A percentile compares a stretch with the other conserved stretches of the same genome.
Conservation (phyloP, 208 protist genomes). For the Naegleria gruberi region DNA sequence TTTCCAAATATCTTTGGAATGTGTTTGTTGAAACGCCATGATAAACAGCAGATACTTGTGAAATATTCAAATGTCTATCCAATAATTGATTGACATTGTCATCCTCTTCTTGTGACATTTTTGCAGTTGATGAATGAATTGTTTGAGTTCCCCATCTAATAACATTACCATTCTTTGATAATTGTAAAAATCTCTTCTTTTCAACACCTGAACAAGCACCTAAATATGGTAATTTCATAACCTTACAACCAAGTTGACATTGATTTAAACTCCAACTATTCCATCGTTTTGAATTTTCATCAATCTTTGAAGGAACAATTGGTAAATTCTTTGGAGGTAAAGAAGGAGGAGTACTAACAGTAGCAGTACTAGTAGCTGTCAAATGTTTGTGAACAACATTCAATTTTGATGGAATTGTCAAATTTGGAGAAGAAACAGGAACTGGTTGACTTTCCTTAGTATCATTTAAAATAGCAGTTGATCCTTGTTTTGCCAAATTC, state of each 20-base stretch:
- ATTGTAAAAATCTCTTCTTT: slow-evolving; percentile 7
- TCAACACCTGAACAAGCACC: background rate
- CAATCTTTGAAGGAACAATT: background rate
- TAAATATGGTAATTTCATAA: background rate
- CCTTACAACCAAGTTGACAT: background rate
- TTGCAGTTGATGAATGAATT: background rate
- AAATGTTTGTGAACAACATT: background rate
- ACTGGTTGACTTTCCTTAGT: background rate
- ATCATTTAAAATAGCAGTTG: background rate
- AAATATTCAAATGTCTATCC: background rate
- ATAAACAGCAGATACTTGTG: background rate
- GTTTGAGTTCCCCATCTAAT: background rate
- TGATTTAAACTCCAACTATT: background rate
- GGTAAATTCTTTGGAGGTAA: background rate
- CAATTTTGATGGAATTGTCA: background rate
- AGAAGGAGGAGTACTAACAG: background rate
- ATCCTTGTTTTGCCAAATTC: background rate
- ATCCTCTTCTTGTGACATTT: background rate
- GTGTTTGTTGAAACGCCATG: background rate
- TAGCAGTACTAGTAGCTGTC: background rate
- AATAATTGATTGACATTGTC: background rate
- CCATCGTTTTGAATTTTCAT: background rate
- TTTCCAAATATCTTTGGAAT: background rate
- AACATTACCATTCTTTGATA: background rate
- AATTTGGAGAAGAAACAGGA: background rate